Conservation (phyloP, 148 eudicot genomes). For the Selenicereus undatus region DNA sequence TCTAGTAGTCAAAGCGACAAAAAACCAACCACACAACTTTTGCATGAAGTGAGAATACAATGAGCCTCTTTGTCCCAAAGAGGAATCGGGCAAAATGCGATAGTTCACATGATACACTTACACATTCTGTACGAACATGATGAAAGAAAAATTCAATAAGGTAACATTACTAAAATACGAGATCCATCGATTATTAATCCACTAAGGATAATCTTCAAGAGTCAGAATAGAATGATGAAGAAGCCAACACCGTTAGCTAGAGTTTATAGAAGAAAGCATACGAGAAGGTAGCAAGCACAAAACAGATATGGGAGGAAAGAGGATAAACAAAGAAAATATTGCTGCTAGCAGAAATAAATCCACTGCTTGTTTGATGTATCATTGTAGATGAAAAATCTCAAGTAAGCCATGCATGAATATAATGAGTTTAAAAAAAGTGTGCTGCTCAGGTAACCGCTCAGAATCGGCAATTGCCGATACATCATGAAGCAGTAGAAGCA, state of each 20-base stretch:
- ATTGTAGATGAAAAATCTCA: too few relatives aligned
- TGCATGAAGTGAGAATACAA: neutral
- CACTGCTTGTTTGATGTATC: neutral
- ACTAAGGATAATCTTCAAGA: neutral
- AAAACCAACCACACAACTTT: too few relatives aligned
- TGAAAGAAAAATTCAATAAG: too few relatives aligned
- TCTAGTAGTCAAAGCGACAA: too few relatives aligned
- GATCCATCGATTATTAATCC: neutral
- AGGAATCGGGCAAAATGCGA: too few relatives aligned
- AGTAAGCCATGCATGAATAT: neutral
- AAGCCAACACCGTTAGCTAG: neutral
- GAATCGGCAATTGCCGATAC: constrained; percentile 35
- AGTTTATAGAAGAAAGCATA: neutral
- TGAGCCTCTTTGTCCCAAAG: too few relatives aligned
- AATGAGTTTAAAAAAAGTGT: neutral
- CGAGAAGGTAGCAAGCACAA: neutral
- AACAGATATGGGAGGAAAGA: neutral
- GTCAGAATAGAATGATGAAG: neutral
- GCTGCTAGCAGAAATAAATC: neutral
- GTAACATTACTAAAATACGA: neutral
- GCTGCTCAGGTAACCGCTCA: constrained; percentile 78
- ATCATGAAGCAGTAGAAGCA: constrained; percentile 27
- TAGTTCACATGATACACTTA: too few relatives aligned
- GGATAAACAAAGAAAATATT: too few relatives aligned
- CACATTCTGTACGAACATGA: too few relatives aligned